Base-by-base conservation (phyloP, 2,329 filamentous ascomycete genomes). In the Scedosporium dehoogii region DNA sequence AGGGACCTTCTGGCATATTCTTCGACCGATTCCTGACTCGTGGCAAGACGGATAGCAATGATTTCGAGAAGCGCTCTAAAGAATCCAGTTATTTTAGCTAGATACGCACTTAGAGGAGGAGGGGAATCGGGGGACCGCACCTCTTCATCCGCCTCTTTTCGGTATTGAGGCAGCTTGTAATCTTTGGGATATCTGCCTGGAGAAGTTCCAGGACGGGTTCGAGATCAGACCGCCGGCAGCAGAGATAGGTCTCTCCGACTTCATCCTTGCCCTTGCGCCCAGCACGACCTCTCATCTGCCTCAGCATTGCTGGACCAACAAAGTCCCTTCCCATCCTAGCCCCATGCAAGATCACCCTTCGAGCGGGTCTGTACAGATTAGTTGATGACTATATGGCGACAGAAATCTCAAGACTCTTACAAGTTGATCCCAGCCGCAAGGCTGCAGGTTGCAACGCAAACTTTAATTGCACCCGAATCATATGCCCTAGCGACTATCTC, bases 341-440 rank as follows among this genome's bases (percentile, higher is more conserved):
- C 65, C 85, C 87, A 69, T 91, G 88, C 27, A 90, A 79, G 63
- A 92, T 90, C 0, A 92, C 89, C 66, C 89, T 79, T 61, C 89
- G 79, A 6, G 89, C 89, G 14, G 82, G 82, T 14, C 76, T 78
- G 27, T 1, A 9, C 21, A 9, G 33, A 56, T 33, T 10, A 38
- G 42, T 6, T 38, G 10, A 18, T 33, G 58, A 23, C 16, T 58
- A 33, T 18, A 25, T 21, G 33, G 62, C n/a, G 4, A 9, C 27
- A 16, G 29, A 55, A 23, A 10, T 55, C 6, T 23, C 12, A 55
- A 23, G 16, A 25, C 51, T 66, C 74, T 63, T 64, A 79, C 69
- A 92, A 75, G 72, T 92, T 92, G 63, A 92, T 90, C n/a, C 89
- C 89, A 14, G 89, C 89, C n/a, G 89, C 89, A 63, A 92, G 79